phyloP scores from a whole-genome alignment of 164 flowering plant genomes.

The Annona cherimola region DNA sequence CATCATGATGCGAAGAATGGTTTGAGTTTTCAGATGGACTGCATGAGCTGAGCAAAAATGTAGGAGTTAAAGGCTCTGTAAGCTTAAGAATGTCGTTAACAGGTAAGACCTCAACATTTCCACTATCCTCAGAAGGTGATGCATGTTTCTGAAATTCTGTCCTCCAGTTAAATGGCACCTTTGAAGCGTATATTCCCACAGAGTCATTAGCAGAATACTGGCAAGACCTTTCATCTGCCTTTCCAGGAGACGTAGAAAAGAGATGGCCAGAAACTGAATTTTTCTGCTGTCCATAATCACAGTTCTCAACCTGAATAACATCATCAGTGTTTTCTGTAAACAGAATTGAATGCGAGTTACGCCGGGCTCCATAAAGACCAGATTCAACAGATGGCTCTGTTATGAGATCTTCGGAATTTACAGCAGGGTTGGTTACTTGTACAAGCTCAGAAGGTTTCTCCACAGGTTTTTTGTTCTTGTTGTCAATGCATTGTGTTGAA shows the following conservation, averaged over 20 bases:
- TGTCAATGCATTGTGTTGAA: constrained; percentile 18
- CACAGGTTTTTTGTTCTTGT: constrained; percentile 8
- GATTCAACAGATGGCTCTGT: constrained; percentile 13
- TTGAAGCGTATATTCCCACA: constrained; percentile 1
- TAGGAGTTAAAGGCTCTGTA: constrained; percentile 10
- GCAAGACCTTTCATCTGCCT: constrained; percentile 11
- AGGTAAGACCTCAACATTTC: constrained; percentile 16
- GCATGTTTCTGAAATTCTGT: constrained; percentile 9
- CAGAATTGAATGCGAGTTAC: constrained; percentile 25
- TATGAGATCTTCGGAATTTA: constrained; percentile 16
- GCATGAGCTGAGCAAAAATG: constrained; percentile 13
- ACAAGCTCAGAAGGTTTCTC: constrained; percentile 11
- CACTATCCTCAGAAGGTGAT: constrained; percentile 9
- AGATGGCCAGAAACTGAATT: constrained; percentile 17
- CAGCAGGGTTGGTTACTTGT: constrained; percentile 6
- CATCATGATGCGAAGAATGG: constrained; percentile 18
- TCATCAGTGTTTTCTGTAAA: constrained; percentile 21
- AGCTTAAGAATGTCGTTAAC: constrained; percentile 15
- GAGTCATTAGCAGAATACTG: constrained; percentile 13
- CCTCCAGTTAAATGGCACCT: constrained; percentile 12
- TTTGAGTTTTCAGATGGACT: constrained; percentile 13
- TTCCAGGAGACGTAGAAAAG: constrained; percentile 8
- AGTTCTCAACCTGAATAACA: constrained; percentile 7
- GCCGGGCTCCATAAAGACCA: constrained; percentile 18
- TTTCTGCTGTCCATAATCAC: constrained; percentile 1